Base-by-base conservation (phyloP, 2,329 filamentous ascomycete species). In the Xylaria sp. region DNA sequence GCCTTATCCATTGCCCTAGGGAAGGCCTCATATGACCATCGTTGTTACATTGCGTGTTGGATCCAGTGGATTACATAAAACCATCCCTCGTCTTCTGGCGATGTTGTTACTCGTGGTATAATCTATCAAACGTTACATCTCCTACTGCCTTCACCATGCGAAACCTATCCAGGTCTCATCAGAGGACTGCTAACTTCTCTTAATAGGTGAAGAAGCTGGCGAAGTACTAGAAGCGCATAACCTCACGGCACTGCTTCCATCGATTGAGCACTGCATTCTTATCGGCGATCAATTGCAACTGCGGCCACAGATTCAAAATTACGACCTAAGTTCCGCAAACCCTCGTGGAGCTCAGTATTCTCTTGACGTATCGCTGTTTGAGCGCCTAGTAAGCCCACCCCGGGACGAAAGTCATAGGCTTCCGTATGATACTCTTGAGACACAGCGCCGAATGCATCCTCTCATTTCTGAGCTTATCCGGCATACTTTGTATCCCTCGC, bases 191-290 rank as follows among this genome's bases (percentile, higher is more conserved):
- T 66, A 36, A 67, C 39, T 15, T 9, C 27, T 38, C 7, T 20
- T 22, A 29, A 60, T 39, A 66, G 66, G 62, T 20, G 90, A 92
- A 73, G 90, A 92, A 72, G 90, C 90, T 1, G 90, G 85, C 0
- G 89, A 92, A 68, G 86, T 92, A 0, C 79, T 92, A 36, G 90
- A 92, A 73, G 81, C 86, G 0, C 89, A 92, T 65, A 79, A 86
- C 2, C 74, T 92, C 0, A 86, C 87, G 0, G 83, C 89, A 0
- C 74, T 92, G 3, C 78, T 90, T 0, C 88, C 88, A 0, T 83
- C 83, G 0, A 74, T 90, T 0, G 83, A 91, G 73, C 89, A 92
- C 65, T 78, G 82, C 5, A 86, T 91, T 20, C 81, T 88, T 15
- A 90, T 91, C 44, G 88, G 89, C 0, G 89, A 91, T 71, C 88